phyloP scores from a whole-genome alignment of 2,329 filamentous ascomycete species.

The Colletotrichum chlorophyti region DNA sequence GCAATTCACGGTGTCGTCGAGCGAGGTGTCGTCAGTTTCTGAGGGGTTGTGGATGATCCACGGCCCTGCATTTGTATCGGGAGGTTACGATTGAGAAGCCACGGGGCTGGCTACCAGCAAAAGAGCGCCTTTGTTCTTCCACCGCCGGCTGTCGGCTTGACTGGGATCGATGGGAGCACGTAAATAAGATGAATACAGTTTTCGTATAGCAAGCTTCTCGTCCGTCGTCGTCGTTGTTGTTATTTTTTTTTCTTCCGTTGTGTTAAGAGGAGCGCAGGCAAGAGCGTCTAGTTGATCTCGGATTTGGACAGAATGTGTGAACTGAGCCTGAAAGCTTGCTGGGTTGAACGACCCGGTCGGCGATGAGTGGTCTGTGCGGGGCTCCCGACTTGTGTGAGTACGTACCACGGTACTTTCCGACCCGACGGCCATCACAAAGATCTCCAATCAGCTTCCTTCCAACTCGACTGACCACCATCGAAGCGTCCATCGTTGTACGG shows the following conservation, averaged over 20 bases:
- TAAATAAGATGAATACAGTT: neutral
- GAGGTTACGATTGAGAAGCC: constrained; percentile 2
- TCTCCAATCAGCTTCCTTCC: constrained; percentile 29
- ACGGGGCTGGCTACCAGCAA: constrained; percentile 10
- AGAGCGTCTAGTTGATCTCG: constrained; percentile 17
- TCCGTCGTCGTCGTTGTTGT: constrained; percentile 10
- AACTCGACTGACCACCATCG: constrained; percentile 23
- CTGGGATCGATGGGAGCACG: neutral
- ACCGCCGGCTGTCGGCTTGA: constrained; percentile 16
- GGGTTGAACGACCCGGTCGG: constrained; percentile 8
- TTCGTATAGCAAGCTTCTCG: neutral
- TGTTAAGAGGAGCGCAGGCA: constrained; percentile 18
- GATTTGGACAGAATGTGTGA: constrained; percentile 29
- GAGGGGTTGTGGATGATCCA: constrained; percentile 23
- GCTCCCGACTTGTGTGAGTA: neutral
- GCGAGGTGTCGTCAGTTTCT: constrained; percentile 1
- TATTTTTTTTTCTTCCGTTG: constrained; percentile 1
- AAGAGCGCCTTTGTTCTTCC: constrained; percentile 23
- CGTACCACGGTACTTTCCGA: constrained; percentile 29
- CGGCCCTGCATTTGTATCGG: constrained; percentile 28
- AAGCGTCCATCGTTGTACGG: constrained; percentile 18
- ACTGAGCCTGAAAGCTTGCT: constrained; percentile 23
- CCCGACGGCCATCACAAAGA: constrained; percentile 26
- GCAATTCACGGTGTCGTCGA: constrained; percentile 3
- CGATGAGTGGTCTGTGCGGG: constrained; percentile 26